Evolutionary conservation across 768 basidiomycete species (phyloP).

Genomic region (Lyophyllum atratum): DNA sequence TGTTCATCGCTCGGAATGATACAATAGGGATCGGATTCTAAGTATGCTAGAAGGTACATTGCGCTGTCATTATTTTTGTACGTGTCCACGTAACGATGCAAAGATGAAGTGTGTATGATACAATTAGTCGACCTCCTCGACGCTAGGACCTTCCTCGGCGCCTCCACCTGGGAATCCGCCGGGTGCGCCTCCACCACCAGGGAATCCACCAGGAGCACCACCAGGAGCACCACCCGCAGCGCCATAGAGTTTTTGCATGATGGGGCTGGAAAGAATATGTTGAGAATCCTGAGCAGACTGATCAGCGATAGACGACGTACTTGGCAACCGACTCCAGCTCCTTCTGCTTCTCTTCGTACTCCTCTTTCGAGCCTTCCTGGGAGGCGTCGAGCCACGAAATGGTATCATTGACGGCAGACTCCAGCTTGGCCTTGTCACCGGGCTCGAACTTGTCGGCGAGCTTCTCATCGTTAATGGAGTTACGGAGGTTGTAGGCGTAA

Average conservation of each 20-base stretch:
- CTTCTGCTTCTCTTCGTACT: slow-evolving; percentile 92
- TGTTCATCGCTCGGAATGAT: background rate
- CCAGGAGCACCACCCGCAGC: slow-evolving; percentile 70
- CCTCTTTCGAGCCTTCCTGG: slow-evolving; percentile 90
- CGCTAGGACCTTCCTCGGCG: slow-evolving; percentile 82
- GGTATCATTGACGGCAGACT: slow-evolving; percentile 77
- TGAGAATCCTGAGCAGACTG: background rate
- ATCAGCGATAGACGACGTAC: slow-evolving; percentile 24
- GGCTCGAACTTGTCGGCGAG: slow-evolving; percentile 86
- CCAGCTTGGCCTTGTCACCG: slow-evolving; percentile 83
- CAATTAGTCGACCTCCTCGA: slow-evolving; percentile 85
- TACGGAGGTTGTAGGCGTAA: slow-evolving; percentile 93
- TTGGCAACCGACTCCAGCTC: slow-evolving; percentile 86
- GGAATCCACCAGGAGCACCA: slow-evolving; percentile 67
- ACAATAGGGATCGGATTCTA: background rate
- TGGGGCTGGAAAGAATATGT: slow-evolving; percentile 36
- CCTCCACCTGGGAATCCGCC: slow-evolving; percentile 70
- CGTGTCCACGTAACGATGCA: slow-evolving; percentile 7
- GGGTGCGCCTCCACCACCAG: slow-evolving; percentile 62
- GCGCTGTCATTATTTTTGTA: slow-evolving; percentile 16
- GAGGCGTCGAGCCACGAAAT: slow-evolving; percentile 86
- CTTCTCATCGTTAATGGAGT: slow-evolving; percentile 84
- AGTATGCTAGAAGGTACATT: slow-evolving; percentile 2
- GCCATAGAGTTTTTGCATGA: slow-evolving; percentile 77
- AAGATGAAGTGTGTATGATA: slow-evolving; percentile 14